Evolutionary conservation across 129 eudicot genomes (phyloP).

Genomic region (Ambrosia trifida): DNA sequence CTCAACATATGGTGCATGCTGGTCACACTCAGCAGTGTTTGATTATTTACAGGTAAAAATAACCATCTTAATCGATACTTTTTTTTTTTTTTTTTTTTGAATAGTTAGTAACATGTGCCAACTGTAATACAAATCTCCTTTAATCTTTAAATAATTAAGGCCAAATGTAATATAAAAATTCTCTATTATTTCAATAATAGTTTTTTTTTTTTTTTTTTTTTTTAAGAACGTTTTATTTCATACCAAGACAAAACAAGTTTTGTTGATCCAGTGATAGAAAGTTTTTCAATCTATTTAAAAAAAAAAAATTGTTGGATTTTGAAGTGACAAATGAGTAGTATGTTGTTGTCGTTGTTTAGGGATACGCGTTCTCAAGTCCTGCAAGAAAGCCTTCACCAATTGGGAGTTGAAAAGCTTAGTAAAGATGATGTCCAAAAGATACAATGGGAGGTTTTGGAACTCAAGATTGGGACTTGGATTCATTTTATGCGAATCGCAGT

Average conservation of each 20-base stretch:
- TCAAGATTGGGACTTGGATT: constrained; percentile 98
- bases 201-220: too few relatives aligned
- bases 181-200: too few relatives aligned
- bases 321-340: background rate
- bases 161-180: too few relatives aligned
- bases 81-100: background rate
- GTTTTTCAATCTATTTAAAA: too few relatives aligned
- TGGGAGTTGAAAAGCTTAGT: constrained; percentile 96
- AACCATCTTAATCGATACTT: background rate
- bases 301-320: background rate
- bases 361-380: constrained; percentile 94
- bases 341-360: constrained; percentile 46
- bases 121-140: too few relatives aligned
- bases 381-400: constrained; percentile 86
- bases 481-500: constrained; percentile 99
- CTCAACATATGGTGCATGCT: constrained; percentile 89
- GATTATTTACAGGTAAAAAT: constrained; percentile 69
- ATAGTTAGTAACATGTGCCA: background rate
- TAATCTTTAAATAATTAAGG: too few relatives aligned
- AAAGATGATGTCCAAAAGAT: constrained; percentile 98
- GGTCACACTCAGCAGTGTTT: constrained; percentile 74
- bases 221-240: too few relatives aligned
- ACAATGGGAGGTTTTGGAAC: constrained; percentile 99
- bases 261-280: too few relatives aligned
- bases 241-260: too few relatives aligned